Base-by-base conservation (phyloP, 129 eudicot species). In the Tagetes patula region DNA sequence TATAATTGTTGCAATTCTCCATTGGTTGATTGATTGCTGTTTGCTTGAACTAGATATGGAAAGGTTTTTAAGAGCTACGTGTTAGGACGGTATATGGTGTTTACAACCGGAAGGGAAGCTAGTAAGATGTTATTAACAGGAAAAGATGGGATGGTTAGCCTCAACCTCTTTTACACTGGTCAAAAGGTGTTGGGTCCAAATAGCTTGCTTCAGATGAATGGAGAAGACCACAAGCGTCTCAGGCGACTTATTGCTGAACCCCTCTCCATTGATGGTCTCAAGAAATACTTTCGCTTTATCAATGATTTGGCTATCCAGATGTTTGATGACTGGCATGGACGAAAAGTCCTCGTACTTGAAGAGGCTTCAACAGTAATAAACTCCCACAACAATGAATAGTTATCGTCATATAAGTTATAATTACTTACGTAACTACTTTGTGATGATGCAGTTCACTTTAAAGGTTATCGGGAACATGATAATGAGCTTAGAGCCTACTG, bases 391-490 rank as follows among this genome's bases (percentile, higher is more conserved):
- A 20, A 20, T 40, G 43, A 40, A 48, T 48, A 48, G 4, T 1
- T 48, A 48, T 5, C 20, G 7, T 30, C n/a, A 0, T 30, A 30
- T 0, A 8, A 14, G 14, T 54, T 20, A 30, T 54, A 20, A 20
- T 54, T 20, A 56, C 11, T 31, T 8, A 56, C 39, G 32, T 66
- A 13, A 42, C 5, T 32, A 32, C 3, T 11, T 46, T 50, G 11
- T 34, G 48, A 73, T 34, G 60, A 3, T 86, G 89, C 86, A 89
- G 96, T 89, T 89, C 73, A 87, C 96, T 11, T 67, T 90, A 14
- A 81, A 90, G 84, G 93, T 90, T 47, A 90, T 90, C 9, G 92
- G 96, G 12, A 80, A 87, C 82, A 87, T 90, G 96, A 87, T 90
- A 62, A 90, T 90, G 92, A 90, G 96, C 84, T 81, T 90, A 69